Base-by-base conservation (phyloP, 169 alveolate genomes). In the Plasmodium fragile region DNA sequence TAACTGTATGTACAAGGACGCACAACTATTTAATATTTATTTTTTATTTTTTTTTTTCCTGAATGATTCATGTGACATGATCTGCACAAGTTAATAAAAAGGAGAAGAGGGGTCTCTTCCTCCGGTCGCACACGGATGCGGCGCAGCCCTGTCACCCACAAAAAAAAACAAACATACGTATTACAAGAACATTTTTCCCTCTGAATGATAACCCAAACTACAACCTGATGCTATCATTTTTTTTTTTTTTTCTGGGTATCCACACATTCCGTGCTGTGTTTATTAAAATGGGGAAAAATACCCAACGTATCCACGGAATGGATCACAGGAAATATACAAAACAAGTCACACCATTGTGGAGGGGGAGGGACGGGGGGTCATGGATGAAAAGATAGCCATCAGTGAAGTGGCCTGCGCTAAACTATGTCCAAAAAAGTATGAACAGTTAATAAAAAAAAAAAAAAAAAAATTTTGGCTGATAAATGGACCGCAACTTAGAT, bases 391-490 rank as follows among this genome's bases (percentile, higher is more conserved):
- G 7, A 49, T 49, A 13, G 22, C 22, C 59, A 49, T 49, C 59
- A 49, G 59, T 13, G 59, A 49, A 49, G 75, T 65, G 36, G 6
- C 75, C 75, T 65, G 16, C n/a, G n/a, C n/a, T 34, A 3, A n/a
- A n/a, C n/a, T 10, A 65, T 28, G 36, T 6, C 36, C 1, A 65
- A 22, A 65, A 65, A 25, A 28, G 30, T 65, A 65, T 65, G 75
- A 65, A 65, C 75, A 65, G 75, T 65, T 65, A 65, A 65, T 59
- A 59, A 59, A 59, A 59, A 59, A 59, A 59, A 59, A 65, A 65
- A 65, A 65, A 65, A 65, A 65, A 65, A 18, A 65, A 65, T 5
- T 4, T 65, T 65, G 30, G 36, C 36, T 28, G 30, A 65, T 65
- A 65, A 65, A 65, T 65, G 16, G 39, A 65, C 7, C 32, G 36